A percentile compares a stretch with the other conserved stretches of the same genome.
These are phyloP conservation scores for Beauveria sp. DNA, from an alignment of 2,329 filamentous ascomycete genomes.

Conservation along the genomic window DNA sequence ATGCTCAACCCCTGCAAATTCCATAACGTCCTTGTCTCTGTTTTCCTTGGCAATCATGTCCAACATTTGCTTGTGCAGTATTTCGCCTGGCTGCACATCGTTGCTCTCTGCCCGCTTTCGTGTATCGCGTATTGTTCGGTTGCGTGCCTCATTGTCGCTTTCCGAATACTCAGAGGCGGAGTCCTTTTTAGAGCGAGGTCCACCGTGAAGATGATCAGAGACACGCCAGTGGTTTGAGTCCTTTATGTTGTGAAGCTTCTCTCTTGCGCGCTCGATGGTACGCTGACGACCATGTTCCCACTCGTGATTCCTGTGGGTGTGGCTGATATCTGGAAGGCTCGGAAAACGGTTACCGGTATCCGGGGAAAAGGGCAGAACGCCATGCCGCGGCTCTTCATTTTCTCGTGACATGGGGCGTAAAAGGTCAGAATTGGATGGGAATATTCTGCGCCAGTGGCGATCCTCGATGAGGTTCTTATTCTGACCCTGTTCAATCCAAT, in stretches of 20 bases:
- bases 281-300: slow-evolving; percentile 41
- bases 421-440: slow-evolving; percentile 34
- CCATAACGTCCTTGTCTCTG: slow-evolving; percentile 31
- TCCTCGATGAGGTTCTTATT: slow-evolving; percentile 81
- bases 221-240: slow-evolving; percentile 48
- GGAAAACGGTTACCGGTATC: slow-evolving; percentile 19
- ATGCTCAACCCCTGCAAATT: slow-evolving; percentile 26
- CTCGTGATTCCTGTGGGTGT: slow-evolving; percentile 23
- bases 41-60: slow-evolving; percentile 52
- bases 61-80: slow-evolving; percentile 55
- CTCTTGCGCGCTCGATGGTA: slow-evolving; percentile 51
- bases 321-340: slow-evolving; percentile 11
- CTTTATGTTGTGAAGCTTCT: slow-evolving; percentile 50
- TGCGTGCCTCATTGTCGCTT: slow-evolving; percentile 38
- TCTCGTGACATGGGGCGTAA: slow-evolving; percentile 26
- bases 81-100: slow-evolving; percentile 33
- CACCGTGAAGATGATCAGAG: slow-evolving; percentile 40
- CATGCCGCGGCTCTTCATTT: slow-evolving; percentile 19
- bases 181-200: slow-evolving; percentile 39
- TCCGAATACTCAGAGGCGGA: slow-evolving; percentile 56
- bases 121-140: background rate
- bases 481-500: slow-evolving; percentile 78
- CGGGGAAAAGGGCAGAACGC: slow-evolving; percentile 19
- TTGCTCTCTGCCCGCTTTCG: background rate
- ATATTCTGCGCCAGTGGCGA: slow-evolving; percentile 66